These are phyloP conservation scores for Neopestalotiopsis sp. DNA, from an alignment of 2,329 filamentous ascomycete genomes.

Conservation along the genomic window DNA sequence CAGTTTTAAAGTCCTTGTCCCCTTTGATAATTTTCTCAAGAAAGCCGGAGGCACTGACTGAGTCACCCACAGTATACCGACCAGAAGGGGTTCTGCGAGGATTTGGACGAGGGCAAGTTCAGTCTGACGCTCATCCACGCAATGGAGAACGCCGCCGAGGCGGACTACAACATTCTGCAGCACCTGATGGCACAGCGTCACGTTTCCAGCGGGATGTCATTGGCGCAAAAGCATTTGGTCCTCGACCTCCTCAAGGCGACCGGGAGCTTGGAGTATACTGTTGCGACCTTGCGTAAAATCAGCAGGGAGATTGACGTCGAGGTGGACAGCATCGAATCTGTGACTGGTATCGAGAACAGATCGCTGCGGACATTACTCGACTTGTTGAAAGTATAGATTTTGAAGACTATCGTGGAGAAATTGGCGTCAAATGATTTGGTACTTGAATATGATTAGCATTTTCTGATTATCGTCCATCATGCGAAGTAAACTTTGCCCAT, in stretches of 20 bases:
- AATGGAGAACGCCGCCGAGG: conserved; percentile 5
- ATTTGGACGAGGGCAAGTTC: conserved; percentile 48
- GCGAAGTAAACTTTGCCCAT: no score
- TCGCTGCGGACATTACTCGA: no score
- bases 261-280: background rate
- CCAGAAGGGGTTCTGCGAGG: conserved; percentile 47
- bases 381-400: no score
- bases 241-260: background rate
- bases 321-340: no score
- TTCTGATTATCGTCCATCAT: no score
- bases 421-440: no score
- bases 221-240: background rate
- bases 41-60: background rate
- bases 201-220: background rate
- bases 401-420: no score
- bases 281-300: no score
- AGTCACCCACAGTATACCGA: conserved; percentile 35
- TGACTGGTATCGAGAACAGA: no score
- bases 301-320: no score
- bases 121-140: conserved; percentile 38
- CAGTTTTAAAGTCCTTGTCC: background rate
- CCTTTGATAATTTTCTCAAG: no score
- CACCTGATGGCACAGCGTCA: background rate
- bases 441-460: no score
- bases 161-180: background rate